Percentiles rank a stretch among this genome's conserved stretches.
phyloP scores from a whole-genome alignment of 2,329 filamentous ascomycete genomes.

The Ramichloridium luteum region DNA sequence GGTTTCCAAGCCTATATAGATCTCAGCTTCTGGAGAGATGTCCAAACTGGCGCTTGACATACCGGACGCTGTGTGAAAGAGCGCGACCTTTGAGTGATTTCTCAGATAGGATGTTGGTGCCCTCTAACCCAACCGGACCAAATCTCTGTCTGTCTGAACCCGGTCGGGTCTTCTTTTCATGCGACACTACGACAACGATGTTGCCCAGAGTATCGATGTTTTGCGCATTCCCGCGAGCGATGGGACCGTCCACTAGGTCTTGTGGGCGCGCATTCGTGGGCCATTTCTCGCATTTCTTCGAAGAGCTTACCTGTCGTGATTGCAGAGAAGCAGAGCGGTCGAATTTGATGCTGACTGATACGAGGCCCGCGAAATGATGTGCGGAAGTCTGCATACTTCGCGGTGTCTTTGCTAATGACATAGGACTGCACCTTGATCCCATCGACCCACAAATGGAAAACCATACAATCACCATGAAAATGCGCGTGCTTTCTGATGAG shows the following conservation, averaged over 20 bases:
- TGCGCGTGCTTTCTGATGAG: conserved; percentile 1
- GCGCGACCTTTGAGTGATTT: conserved; percentile 11
- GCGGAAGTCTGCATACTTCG: too few species aligned
- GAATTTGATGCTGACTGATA: too few species aligned
- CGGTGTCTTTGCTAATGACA: too few species aligned
- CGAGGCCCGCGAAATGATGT: too few species aligned
- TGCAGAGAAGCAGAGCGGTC: too few species aligned
- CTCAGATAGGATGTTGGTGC: conserved; percentile 7
- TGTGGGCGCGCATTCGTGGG: neutral
- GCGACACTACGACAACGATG: neutral
- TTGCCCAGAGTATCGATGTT: neutral
- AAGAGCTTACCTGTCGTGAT: too few species aligned
- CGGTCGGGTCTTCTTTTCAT: neutral
- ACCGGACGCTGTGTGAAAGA: conserved; percentile 10
- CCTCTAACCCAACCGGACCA: neutral
- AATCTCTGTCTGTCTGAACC: neutral
- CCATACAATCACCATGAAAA: conserved; percentile 9
- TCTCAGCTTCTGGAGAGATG: neutral
- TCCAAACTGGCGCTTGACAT: neutral
- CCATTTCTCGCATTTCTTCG: too few species aligned
- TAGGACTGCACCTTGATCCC: too few species aligned
- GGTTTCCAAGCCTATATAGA: neutral
- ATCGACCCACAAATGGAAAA: conserved; percentile 9
- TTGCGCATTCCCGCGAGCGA: neutral
- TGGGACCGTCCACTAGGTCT: neutral